Conservation (phyloP, 192 early-diverging fungal species). For the Jimgerdemannia lactiflua region DNA sequence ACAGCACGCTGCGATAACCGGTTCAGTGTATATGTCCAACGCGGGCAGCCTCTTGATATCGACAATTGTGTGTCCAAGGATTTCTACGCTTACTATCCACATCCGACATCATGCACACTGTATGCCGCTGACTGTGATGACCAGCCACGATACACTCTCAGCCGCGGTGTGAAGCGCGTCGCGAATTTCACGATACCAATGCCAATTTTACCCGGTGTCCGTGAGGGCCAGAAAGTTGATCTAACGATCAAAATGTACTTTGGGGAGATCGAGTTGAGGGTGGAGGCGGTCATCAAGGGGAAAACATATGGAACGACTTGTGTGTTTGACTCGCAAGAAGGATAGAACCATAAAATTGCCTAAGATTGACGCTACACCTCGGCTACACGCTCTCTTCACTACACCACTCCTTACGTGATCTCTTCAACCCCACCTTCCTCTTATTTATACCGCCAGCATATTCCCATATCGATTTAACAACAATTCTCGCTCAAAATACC, state of each 20-base stretch:
- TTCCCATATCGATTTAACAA: too few species aligned
- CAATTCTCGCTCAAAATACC: too few species aligned
- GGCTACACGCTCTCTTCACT: too few species aligned
- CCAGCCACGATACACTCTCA: constrained; percentile 23
- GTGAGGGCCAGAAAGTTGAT: constrained; percentile 21
- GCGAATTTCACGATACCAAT: constrained; percentile 36
- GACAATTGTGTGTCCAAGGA: constrained; percentile 41
- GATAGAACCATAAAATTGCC: neutral
- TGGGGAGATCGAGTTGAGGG: constrained; percentile 45
- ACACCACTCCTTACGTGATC: too few species aligned
- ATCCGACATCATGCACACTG: constrained; percentile 28
- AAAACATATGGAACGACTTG: constrained; percentile 44
- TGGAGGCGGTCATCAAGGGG: constrained; percentile 47
- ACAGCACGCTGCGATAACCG: constrained; percentile 41
- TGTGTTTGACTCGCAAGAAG: constrained; percentile 28
- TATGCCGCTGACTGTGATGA: constrained; percentile 23
- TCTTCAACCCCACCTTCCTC: too few species aligned
- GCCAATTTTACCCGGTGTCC: constrained; percentile 20
- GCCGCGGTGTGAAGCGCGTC: constrained; percentile 16
- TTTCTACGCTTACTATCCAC: constrained; percentile 30
- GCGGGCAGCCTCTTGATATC: constrained; percentile 44
- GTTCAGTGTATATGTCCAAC: constrained; percentile 42
- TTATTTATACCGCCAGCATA: too few species aligned
- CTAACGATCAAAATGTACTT: constrained; percentile 34
- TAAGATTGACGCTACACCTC: too few species aligned